These are phyloP conservation scores for Papiliotrema fonsecae DNA, from an alignment of 1,284 basidiomycete species.

Conservation along the genomic window DNA sequence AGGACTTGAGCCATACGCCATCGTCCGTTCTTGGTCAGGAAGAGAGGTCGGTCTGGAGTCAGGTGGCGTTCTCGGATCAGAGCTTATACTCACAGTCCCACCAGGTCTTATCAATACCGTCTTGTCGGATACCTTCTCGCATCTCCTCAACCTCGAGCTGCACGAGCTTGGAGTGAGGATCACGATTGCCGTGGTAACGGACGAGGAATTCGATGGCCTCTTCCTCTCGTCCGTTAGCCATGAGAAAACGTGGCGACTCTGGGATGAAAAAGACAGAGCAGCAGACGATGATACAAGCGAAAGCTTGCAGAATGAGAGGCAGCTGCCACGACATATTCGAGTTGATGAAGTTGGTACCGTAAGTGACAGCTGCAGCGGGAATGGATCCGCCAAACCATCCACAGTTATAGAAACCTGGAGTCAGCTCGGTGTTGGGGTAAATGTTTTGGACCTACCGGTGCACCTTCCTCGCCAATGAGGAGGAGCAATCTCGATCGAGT, in stretches of 20 bases:
- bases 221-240: conserved; percentile 70
- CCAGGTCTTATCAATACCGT: conserved; percentile 62
- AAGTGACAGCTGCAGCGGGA: conserved; percentile 38
- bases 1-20: conserved; percentile 37
- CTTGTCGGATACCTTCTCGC: conserved; percentile 53
- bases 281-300: conserved; percentile 25
- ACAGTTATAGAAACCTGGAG: conserved; percentile 46
- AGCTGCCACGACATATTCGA: conserved; percentile 31
- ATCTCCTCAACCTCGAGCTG: conserved; percentile 58
- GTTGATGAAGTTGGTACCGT: conserved; percentile 31
- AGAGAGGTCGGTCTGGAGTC: conserved; percentile 26
- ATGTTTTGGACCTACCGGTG: conserved; percentile 8
- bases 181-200: conserved; percentile 30
- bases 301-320: conserved; percentile 33
- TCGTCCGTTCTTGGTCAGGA: conserved; percentile 26
- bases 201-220: conserved; percentile 73
- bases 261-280: conserved; percentile 13
- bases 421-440: no score
- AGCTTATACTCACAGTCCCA: conserved; percentile 44
- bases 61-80: background rate
- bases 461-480: conserved; percentile 59
- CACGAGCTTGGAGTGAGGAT: conserved; percentile 14
- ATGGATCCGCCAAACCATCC: conserved; percentile 34
- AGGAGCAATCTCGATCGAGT: conserved; percentile 56
- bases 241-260: conserved; percentile 87